Evolutionary conservation across 176 grass and related monocot genomes (phyloP), one percentile per base, ranked within the genome.

Genomic region (Oryza glumipatula): DNA sequence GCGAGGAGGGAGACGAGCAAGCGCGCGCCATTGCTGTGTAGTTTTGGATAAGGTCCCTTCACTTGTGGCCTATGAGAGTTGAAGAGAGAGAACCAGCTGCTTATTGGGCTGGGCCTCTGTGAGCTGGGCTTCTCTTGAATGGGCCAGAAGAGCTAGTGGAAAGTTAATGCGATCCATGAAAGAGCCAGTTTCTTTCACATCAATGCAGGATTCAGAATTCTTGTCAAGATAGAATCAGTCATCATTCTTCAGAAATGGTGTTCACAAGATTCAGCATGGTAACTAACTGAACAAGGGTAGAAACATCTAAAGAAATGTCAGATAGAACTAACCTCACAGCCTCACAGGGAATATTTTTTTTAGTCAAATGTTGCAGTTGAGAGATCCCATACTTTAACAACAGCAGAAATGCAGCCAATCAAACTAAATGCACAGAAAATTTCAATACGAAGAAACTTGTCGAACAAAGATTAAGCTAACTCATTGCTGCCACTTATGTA

Each of bases 1-100:
- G n/a, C 7, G 68, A 33, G 45, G 30, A 17, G 11, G 81, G 60
- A 43, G 39, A 51, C 16, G 61, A 28, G 51, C 66, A 56, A 11
- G 79, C 15, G 45, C 68, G 48, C 9, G 70, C 75, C 84, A 90
- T 90, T 7, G 79, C 69, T 30, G 48, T 11, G 73, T 67, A 58
- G 21, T 56, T 58, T 32, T 54, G 84, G 84, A 83, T 78, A 86
- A 85, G 73, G 45, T 56, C 30, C 46, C 9, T 60, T 64, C 13
- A 35, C 0, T 10, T 22, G 36, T 72, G 52, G 68, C 15, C 69
- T 72, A 52, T 17, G 52, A 56, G 52, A 6, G 9, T 24, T 46
- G 65, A 49, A 9, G 15, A 9, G 15, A 9, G 15, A 67, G 3
- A 67, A 8, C 33, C 38, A 44, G 3, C 1, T 45, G 4, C 23